Base-by-base conservation (phyloP, 1,284 basidiomycete genomes). In the Tilletia indica region DNA sequence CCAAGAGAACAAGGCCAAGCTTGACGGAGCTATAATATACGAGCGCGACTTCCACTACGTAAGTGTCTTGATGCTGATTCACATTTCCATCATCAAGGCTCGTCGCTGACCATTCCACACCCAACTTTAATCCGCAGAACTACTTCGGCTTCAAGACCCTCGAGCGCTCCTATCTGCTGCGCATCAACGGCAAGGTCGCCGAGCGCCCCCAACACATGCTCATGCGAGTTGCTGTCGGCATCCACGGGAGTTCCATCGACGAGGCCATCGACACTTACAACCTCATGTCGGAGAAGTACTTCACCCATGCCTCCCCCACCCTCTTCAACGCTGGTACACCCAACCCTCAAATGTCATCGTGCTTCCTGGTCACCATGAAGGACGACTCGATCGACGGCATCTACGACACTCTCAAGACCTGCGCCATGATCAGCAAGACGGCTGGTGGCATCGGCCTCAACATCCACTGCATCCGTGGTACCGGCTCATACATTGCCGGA, bases 331-430 rank as follows among this genome's bases (percentile, higher is more conserved):
- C 97, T 68, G 97, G 97, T 69, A 99, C 96, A 16, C 96, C 96
- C 31, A 88, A 93, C 84, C 90, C 95, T 48, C 97, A 99, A 85
- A 89, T 99, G 75, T 94, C 93, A 77, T 97, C 95, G 4, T 99
- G 96, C 87, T 99, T 99, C 90, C 89, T 99, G 70, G 92, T 99
- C 70, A 91, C 91, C 82, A 98, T 99, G 95, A 95, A 95, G 86
- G 95, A 98, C 54, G 97, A 99, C 86, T 97, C 94, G 8, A 99
- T 99, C 76, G 97, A 99, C 80, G 97, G 96, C 56, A 99, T 99
- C 85, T 99, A 99, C 86, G 95, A 98, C 84, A 99, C 96, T 0
- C 89, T 99, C 80, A 99, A 97, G 88, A 93, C 90, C 74, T 99
- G 97, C 84, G 97, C 97, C 2, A 95, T 97, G 92, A 99, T 99